Conservation (phyloP, 2,329 filamentous ascomycete genomes). For the Fusarium tanahbumbuense region DNA sequence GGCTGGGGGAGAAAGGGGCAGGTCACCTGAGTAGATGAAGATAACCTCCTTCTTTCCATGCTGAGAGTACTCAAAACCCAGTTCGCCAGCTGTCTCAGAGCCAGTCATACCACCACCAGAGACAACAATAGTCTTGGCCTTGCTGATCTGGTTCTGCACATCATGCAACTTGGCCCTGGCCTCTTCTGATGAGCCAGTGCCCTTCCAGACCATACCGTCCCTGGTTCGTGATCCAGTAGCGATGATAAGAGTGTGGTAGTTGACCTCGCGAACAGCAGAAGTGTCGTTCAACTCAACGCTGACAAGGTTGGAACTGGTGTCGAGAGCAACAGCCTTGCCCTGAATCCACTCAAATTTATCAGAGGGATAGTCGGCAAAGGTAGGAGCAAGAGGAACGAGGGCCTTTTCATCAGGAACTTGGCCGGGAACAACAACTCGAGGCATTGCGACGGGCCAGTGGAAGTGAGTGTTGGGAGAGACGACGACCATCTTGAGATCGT, state of each 20-base stretch:
- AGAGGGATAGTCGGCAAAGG: constrained; percentile 61
- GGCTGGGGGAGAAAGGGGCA: constrained; percentile 53
- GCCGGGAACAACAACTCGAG: constrained; percentile 60
- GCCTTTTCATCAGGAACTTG: constrained; percentile 57
- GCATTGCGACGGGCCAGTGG: constrained; percentile 62
- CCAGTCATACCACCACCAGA: constrained; percentile 65
- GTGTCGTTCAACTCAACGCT: constrained; percentile 53
- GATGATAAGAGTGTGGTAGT: constrained; percentile 65
- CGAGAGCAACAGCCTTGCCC: constrained; percentile 60
- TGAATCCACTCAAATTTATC: constrained; percentile 64
- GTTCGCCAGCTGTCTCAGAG: constrained; percentile 63
- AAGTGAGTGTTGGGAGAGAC: constrained; percentile 61
- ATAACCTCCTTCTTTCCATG: constrained; percentile 60
- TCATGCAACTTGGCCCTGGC: constrained; percentile 55
- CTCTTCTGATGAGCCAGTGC: constrained; percentile 55
- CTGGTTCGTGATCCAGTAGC: constrained; percentile 63
- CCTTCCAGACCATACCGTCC: constrained; percentile 63
- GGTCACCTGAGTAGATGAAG: constrained; percentile 53
- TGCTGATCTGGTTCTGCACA: constrained; percentile 53
- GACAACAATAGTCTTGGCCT: constrained; percentile 62
- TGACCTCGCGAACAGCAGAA: constrained; percentile 50
- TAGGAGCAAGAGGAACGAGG: constrained; percentile 52
- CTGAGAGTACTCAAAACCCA: constrained; percentile 60
- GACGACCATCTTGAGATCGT: constrained; percentile 58
- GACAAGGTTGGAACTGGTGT: constrained; percentile 57